Conservation (phyloP, 768 basidiomycete species). For the Mycena alexandri region DNA sequence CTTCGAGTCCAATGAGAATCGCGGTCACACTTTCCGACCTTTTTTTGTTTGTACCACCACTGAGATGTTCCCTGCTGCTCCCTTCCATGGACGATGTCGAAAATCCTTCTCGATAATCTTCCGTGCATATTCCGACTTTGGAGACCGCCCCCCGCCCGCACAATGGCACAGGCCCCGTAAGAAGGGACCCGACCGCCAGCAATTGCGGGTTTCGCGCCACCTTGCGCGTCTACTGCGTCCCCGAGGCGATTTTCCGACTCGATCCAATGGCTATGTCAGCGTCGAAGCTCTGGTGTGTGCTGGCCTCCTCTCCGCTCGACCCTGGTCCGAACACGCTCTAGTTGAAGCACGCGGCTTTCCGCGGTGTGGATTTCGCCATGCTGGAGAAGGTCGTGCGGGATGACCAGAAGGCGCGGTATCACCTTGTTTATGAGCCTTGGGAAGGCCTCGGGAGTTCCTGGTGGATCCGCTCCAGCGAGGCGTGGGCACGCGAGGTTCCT, state of each 20-base stretch:
- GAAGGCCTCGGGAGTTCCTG: constrained; percentile 50
- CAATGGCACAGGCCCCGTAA: neutral
- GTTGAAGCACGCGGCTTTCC: constrained; percentile 70
- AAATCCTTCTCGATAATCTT: constrained; percentile 19
- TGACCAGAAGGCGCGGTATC: constrained; percentile 65
- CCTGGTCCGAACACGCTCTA: constrained; percentile 41
- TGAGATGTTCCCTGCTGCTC: constrained; percentile 13
- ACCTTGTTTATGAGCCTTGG: constrained; percentile 56
- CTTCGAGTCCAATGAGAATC: neutral
- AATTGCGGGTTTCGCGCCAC: constrained; percentile 23
- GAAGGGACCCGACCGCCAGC: constrained; percentile 1
- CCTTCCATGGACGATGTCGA: constrained; percentile 24
- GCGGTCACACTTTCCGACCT: constrained; percentile 13
- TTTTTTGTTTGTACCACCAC: constrained; percentile 6
- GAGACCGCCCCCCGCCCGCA: neutral
- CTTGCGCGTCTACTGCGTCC: constrained; percentile 26
- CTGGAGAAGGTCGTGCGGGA: constrained; percentile 63
- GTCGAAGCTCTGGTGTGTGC: constrained; percentile 31
- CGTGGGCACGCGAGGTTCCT: neutral
- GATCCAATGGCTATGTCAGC: constrained; percentile 31
- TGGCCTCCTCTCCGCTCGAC: neutral
- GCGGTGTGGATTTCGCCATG: constrained; percentile 57
- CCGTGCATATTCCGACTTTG: constrained; percentile 13
- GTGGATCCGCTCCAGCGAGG: constrained; percentile 74
- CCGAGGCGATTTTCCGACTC: constrained; percentile 24